Evolutionary conservation across 495 filamentous ascomycete species (phyloP).

Genomic region (Hypoxylon cercidicola): DNA sequence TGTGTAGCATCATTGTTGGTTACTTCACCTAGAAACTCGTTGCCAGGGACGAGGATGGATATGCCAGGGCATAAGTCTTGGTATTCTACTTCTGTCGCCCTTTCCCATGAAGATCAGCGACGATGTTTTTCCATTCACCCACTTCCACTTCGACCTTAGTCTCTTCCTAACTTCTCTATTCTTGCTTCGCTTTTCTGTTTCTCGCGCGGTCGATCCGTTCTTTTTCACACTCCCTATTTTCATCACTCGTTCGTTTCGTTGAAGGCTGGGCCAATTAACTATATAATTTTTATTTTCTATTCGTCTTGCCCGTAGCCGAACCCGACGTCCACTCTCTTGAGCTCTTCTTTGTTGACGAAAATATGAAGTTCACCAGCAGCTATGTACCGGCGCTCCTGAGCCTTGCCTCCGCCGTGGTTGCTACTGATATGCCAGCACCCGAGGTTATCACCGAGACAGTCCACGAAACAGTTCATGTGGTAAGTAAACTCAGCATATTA

Average conservation of each 20-base stretch:
- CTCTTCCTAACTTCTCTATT: slow-evolving; percentile 16
- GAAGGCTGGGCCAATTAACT: slow-evolving; percentile 36
- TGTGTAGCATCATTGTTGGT: slow-evolving; percentile 31
- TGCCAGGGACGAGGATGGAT: slow-evolving; percentile 9
- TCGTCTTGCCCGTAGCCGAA: slow-evolving; percentile 4
- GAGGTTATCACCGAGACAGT: slow-evolving; percentile 15
- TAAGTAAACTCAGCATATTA: slow-evolving; percentile 8
- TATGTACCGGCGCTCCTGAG: slow-evolving; percentile 23
- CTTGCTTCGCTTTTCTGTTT: slow-evolving; percentile 24
- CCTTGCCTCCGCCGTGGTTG: slow-evolving; percentile 18
- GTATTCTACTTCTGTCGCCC: slow-evolving; percentile 28
- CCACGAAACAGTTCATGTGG: slow-evolving; percentile 30
- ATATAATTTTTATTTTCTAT: slow-evolving; percentile 16
- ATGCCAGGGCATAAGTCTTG: slow-evolving; percentile 38
- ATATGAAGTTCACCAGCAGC: slow-evolving; percentile 20
- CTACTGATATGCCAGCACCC: slow-evolving; percentile 16
- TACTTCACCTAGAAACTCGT: slow-evolving; percentile 12
- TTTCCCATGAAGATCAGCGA: slow-evolving; percentile 36
- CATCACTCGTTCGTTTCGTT: slow-evolving; percentile 38
- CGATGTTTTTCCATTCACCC: slow-evolving; percentile 26
- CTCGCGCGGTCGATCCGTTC: slow-evolving; percentile 40
- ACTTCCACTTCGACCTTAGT: slow-evolving; percentile 25
- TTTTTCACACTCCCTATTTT: slow-evolving; percentile 26
- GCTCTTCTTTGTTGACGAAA: background rate
- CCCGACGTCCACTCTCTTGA: slow-evolving; percentile 19